Evolutionary conservation across 768 basidiomycete genomes (phyloP), one percentile per base, ranked within the genome.

Genomic region (Pleurotus tuoliensis): DNA sequence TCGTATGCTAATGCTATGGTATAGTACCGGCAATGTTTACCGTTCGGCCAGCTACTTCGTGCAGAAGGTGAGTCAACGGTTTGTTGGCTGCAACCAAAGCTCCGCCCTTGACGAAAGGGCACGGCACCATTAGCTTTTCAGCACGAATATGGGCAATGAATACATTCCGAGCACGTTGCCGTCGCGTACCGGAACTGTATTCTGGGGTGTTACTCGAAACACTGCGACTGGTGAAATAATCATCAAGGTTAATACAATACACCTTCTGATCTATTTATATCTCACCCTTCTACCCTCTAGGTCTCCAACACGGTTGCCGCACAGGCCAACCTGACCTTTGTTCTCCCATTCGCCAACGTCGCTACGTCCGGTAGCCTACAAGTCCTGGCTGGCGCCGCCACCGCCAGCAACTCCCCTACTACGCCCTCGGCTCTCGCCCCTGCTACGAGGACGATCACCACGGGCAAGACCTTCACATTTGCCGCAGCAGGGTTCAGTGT

Each of bases 111-210:
- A 22, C 37, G 24, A 15, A 16, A 8, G 41, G n/a, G 39, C 27
- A 53, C 12, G 45, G 72, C 71, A 61, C 76, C 40, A 75, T 72
- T 59, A 88, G 86, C 73, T 88, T 37, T 88, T 88, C 72, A 82
- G 83, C 55, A 59, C 76, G 15, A 83, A 87, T 64, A 70, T 79
- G 40, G 87, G 87, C 4, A 81, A 84, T 41, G 76, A 78, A 61
- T 87, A 85, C 62, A 64, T 88, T 1, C 82, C 86, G 2, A 86
- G 82, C 64, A 87, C 83, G 0, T 73, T 85, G 0, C 85, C 86
- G 0, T 67, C 56, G 34, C 50, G 60, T 0, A 64, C 59, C 3
- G 83, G 82, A 8, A 80, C 81, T 0, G 64, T 84, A 1, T 78
- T 82, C 67, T 89, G 87, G 87, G 85, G 83, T 58, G 78, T 87